Evolutionary conservation across 2,329 filamentous ascomycete genomes (phyloP), one percentile per base, ranked within the genome.

Genomic region (Dactylonectria estremocensis): DNA sequence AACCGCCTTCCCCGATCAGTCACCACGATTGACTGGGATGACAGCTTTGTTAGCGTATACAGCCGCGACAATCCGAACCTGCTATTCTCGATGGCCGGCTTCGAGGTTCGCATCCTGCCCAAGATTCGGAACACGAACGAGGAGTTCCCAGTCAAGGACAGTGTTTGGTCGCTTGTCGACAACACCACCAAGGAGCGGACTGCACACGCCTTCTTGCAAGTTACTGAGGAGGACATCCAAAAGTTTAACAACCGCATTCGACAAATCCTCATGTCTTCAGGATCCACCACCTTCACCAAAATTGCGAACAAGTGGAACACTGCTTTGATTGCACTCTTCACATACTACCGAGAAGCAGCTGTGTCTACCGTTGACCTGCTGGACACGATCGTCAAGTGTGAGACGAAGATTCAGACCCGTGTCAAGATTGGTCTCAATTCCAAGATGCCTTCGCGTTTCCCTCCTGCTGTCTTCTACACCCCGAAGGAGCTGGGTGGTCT

Each of bases 291-390:
- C 0, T 99, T 99, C 83, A 99, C 96, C 52, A 99, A 99, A 88
- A 99, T 99, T 77, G 96, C 97, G 53, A 99, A 99, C 84, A 99
- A 99, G 84, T 99, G 97, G 96, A 99, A 99, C 82, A 99, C 96
- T 0, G 96, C 94, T 1, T 83, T 99, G 73, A 99, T 99, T 77
- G 95, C 96, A 1, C 88, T 99, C 28, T 99, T 99, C 83, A 98
- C 96, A 0, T 99, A 99, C 82, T 99, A 99, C 79, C 94, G 96
- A 80, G 96, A 99, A 80, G 96, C 96, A 54, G 96, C 96, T 16
- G 95, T 98, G 1, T 97, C 95, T 1, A 99, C 97, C 0, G 94
- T 98, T 68, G 93, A 94, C 69, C 86, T 99, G 5, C 88, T 99
- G 3, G 96, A 99, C 79, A 98, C 95, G 0, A 99, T 99, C 74